A percentile compares a stretch with the other conserved stretches of the same genome.
These are phyloP conservation scores for Ophiostoma novo-ulmi DNA, from an alignment of 2,329 filamentous ascomycete species.

Conservation along the genomic window DNA sequence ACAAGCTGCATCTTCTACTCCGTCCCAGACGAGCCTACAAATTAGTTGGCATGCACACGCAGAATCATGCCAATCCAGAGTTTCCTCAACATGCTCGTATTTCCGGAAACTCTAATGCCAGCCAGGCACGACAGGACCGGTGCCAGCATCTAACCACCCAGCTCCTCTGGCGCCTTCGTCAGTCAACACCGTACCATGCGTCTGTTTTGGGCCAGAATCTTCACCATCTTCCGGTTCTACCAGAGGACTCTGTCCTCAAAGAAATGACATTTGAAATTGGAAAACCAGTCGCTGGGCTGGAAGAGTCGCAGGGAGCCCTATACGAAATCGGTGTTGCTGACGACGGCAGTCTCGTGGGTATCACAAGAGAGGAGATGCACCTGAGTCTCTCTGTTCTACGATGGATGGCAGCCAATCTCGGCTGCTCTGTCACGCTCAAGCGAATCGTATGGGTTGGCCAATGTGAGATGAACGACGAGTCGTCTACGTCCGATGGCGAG, in stretches of 20 bases:
- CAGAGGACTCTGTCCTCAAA: conserved; percentile 53
- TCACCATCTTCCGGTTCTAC: conserved; percentile 59
- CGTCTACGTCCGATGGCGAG: conserved; percentile 28
- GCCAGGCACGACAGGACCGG: conserved; percentile 73
- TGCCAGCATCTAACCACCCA: conserved; percentile 92
- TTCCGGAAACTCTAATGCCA: conserved; percentile 28
- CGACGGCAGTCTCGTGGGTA: conserved; percentile 82
- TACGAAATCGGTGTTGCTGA: conserved; percentile 97
- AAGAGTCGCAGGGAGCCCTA: conserved; percentile 86
- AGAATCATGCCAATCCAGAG: conserved; percentile 29
- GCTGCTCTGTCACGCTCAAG: conserved; percentile 76
- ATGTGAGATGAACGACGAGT: conserved; percentile 64
- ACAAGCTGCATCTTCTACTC: conserved; percentile 87
- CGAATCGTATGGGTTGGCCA: conserved; percentile 79
- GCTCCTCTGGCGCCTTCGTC: conserved; percentile 87
- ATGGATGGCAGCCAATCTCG: conserved; percentile 87
- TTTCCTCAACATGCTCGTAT: conserved; percentile 30
- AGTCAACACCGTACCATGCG: conserved; percentile 86
- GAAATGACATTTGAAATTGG: conserved; percentile 45
- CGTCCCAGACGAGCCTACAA: conserved; percentile 68
- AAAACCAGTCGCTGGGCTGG: conserved; percentile 69
- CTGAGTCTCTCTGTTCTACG: conserved; percentile 81
- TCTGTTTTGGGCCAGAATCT: conserved; percentile 65
- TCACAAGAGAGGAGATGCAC: conserved; percentile 85
- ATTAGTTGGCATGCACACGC: conserved; percentile 29